These are phyloP conservation scores for Phanerodontia chrysosporium DNA, from an alignment of 768 basidiomycete species.

Conservation along the genomic window DNA sequence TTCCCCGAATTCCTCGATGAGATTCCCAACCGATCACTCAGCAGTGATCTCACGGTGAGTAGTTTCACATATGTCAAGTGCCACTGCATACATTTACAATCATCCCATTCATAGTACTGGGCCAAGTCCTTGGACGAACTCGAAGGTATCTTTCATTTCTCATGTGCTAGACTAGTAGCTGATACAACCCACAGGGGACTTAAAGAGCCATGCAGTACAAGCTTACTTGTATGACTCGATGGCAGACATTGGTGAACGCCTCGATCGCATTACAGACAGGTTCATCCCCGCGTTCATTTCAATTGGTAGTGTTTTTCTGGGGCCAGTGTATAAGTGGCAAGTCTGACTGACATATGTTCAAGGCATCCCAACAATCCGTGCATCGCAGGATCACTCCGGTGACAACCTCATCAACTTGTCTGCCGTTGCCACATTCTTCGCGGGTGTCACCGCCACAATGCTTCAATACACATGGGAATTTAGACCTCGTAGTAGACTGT, in stretches of 20 bases:
- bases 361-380: conserved; percentile 70
- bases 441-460: conserved; percentile 64
- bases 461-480: conserved; percentile 56
- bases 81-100: not conserved
- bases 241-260: conserved; percentile 5
- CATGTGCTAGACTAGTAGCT: not conserved
- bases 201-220: conserved; percentile 6
- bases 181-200: not conserved
- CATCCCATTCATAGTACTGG: conserved; percentile 2
- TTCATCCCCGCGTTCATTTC: conserved; percentile 11
- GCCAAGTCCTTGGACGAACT: conserved; percentile 3
- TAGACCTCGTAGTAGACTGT: not conserved
- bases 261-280: not conserved
- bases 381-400: conserved; percentile 64
- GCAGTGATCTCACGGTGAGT: conserved; percentile 61
- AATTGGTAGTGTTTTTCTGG: too few species aligned
- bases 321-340: too few species aligned
- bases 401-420: conserved; percentile 63
- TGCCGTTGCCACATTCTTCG: conserved; percentile 70
- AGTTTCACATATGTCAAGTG: not conserved
- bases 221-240: conserved; percentile 5
- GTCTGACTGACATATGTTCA: not conserved
- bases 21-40: conserved; percentile 65
- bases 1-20: conserved; percentile 80
- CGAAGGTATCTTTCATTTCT: not conserved